A percentile compares a stretch with the other conserved stretches of the same genome.
Conservation (phyloP, 2,329 filamentous ascomycete genomes). For the Ilyonectria mors-panacis region DNA sequence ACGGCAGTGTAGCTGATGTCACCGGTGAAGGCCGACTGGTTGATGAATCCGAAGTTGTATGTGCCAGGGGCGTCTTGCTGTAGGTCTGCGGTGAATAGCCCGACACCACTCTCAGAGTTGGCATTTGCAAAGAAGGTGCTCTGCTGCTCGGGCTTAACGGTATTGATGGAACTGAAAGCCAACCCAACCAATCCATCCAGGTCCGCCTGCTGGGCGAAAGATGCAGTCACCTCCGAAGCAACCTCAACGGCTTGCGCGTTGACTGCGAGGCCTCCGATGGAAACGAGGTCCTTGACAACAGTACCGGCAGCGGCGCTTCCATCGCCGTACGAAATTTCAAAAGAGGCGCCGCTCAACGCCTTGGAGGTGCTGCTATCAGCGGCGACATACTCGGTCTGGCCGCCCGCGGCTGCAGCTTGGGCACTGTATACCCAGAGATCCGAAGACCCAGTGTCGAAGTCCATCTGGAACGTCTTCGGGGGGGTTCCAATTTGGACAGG, state of each 20-base stretch:
- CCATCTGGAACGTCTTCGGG: constrained; percentile 58
- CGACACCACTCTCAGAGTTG: constrained; percentile 30
- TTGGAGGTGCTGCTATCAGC: constrained; percentile 56
- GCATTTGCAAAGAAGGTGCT: constrained; percentile 61
- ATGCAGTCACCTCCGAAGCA: constrained; percentile 57
- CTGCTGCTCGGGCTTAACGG: constrained; percentile 56
- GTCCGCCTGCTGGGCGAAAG: constrained; percentile 55
- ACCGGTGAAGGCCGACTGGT: constrained; percentile 74
- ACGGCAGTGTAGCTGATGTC: constrained; percentile 73
- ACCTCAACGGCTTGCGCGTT: constrained; percentile 59
- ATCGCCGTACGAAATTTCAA: constrained; percentile 62
- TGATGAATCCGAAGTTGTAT: constrained; percentile 83
- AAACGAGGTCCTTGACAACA: constrained; percentile 61
- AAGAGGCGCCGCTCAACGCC: constrained; percentile 55
- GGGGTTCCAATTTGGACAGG: constrained; percentile 61
- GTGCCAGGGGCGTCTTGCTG: constrained; percentile 68
- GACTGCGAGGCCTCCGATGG: constrained; percentile 58
- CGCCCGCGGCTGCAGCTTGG: constrained; percentile 56
- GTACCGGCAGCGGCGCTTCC: constrained; percentile 58
- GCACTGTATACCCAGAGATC: constrained; percentile 66
- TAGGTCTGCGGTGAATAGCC: constrained; percentile 79
- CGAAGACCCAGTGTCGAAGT: constrained; percentile 64
- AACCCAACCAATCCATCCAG: constrained; percentile 62
- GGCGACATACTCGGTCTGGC: constrained; percentile 59
- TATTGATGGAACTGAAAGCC: constrained; percentile 61